Conservation (phyloP, 108 stramenopile species). For the Skeletonema grethae region DNA sequence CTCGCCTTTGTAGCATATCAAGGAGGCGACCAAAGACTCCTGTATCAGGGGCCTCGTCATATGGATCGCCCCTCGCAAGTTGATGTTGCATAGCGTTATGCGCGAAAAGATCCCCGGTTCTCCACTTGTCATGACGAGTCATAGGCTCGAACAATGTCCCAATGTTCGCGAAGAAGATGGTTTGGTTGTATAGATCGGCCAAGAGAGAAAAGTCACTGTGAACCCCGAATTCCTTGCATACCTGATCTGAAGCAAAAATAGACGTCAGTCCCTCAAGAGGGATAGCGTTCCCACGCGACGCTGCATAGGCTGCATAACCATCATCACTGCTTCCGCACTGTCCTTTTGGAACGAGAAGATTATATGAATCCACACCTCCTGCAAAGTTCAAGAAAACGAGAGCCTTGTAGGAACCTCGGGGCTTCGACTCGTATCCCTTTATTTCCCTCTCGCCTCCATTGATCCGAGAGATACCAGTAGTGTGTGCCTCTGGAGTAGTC, state of each 20-base stretch:
- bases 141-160: slow-evolving; percentile 37
- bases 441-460: slow-evolving; percentile 7
- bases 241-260: slow-evolving; percentile 25
- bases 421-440: slow-evolving; percentile 10
- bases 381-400: slow-evolving; percentile 36
- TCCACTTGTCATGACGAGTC: slow-evolving; percentile 15
- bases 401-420: slow-evolving; percentile 43
- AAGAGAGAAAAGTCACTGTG: slow-evolving; percentile 19
- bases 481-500: slow-evolving; percentile 51
- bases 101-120: slow-evolving; percentile 26
- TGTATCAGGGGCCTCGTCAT: slow-evolving; percentile 20
- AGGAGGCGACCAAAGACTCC: slow-evolving; percentile 42
- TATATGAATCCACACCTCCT: slow-evolving; percentile 48
- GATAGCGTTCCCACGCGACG: slow-evolving; percentile 38
- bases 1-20: slow-evolving; percentile 23
- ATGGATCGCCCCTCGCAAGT: slow-evolving; percentile 28
- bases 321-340: slow-evolving; percentile 20
- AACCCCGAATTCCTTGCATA: slow-evolving; percentile 27
- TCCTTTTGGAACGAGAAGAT: slow-evolving; percentile 34
- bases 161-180: slow-evolving; percentile 34
- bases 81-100: slow-evolving; percentile 43
- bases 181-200: slow-evolving; percentile 32
- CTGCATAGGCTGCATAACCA: slow-evolving; percentile 32
- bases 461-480: slow-evolving; percentile 19
- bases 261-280: slow-evolving; percentile 12